Base-by-base conservation (phyloP, 345 rosid species). In the Ceriops tagal region DNA sequence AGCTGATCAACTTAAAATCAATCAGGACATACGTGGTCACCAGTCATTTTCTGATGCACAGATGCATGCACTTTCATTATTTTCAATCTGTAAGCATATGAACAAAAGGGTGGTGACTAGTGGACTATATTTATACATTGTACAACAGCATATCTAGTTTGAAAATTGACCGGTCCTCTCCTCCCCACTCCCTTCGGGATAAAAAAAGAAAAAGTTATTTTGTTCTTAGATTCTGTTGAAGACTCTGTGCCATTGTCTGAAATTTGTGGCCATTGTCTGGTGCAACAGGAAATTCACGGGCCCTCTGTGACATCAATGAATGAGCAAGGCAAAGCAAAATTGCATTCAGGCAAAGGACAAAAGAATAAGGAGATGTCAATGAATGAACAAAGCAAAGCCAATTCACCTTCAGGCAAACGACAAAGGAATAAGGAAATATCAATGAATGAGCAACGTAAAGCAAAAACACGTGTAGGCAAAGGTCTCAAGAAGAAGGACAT, bases 241-340 rank as follows among this genome's bases (percentile, higher is more conserved):
- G 18, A 15, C 1, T 3, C 19, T 43, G 0, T 43, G 49, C 49
- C 19, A 43, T 43, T 43, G 15, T 27, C 6, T 51, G 6, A 68
- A 55, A 34, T 56, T 22, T 62, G 37, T 31, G 32, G 2, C 49
- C n/a, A 31, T 15, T 56, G 52, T 71, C 32, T 64, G 67, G 31
- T 73, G 69, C 80, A 67, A 73, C 83, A 84, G 90, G 79, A 75
- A 37, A 81, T 55, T 69, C 64, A 71, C 66, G 77, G 46, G 57
- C 67, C 81, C 58, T 66, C 81, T 31, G 58, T 43, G 20, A 68
- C 58, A 68, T 75, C 82, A 74, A 5, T 56, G 65, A 74, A 72
- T 71, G 76, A 72, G 70, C 75, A 18, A 59, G 74, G 58, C 72
- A 78, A 80, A 71, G 60, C 51, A 68, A 57, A 43, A 76, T 58